These are phyloP conservation scores for Yamadazyma siamensis DNA, from an alignment of 1,139 yeast genomes.

Conservation along the genomic window DNA sequence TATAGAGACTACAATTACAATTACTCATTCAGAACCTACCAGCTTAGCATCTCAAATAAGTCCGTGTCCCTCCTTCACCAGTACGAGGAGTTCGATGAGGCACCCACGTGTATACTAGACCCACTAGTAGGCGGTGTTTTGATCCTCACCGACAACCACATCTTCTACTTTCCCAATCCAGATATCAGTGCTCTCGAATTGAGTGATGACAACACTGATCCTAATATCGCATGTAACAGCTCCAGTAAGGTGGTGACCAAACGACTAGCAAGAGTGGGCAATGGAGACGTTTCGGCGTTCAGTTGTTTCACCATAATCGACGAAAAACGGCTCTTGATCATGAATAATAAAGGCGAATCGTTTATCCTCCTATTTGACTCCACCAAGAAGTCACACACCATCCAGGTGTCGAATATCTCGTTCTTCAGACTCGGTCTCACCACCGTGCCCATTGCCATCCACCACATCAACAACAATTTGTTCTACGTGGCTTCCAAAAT, in stretches of 20 bases:
- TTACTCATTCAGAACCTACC: slow-evolving; percentile 30
- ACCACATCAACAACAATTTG: slow-evolving; percentile 25
- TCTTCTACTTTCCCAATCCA: slow-evolving; percentile 31
- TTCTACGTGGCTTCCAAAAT: slow-evolving; percentile 33
- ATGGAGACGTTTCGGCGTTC: slow-evolving; percentile 10
- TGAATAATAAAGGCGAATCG: slow-evolving; percentile 31
- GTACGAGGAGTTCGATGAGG: slow-evolving; percentile 32
- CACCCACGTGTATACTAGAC: slow-evolving; percentile 29
- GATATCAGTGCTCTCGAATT: slow-evolving; percentile 12
- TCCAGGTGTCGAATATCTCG: slow-evolving; percentile 19
- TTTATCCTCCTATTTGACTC: slow-evolving; percentile 24
- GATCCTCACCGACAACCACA: slow-evolving; percentile 24
- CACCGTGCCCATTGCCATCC: slow-evolving; percentile 24
- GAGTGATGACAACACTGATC: slow-evolving; percentile 10
- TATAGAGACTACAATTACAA: slow-evolving; percentile 36
- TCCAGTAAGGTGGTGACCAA: slow-evolving; percentile 14
- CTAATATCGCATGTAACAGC: slow-evolving; percentile 10
- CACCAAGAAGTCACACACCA: slow-evolving; percentile 1
- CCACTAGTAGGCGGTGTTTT: slow-evolving; percentile 27
- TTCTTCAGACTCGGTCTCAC: slow-evolving; percentile 29
- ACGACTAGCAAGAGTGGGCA: slow-evolving; percentile 4
- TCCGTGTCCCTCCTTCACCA: slow-evolving; percentile 19
- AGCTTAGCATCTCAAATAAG: slow-evolving; percentile 10
- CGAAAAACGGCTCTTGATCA: slow-evolving; percentile 23
- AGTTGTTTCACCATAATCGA: slow-evolving; percentile 21